phyloP scores from a whole-genome alignment of 768 basidiomycete genomes.

The Gyrodon lividus region DNA sequence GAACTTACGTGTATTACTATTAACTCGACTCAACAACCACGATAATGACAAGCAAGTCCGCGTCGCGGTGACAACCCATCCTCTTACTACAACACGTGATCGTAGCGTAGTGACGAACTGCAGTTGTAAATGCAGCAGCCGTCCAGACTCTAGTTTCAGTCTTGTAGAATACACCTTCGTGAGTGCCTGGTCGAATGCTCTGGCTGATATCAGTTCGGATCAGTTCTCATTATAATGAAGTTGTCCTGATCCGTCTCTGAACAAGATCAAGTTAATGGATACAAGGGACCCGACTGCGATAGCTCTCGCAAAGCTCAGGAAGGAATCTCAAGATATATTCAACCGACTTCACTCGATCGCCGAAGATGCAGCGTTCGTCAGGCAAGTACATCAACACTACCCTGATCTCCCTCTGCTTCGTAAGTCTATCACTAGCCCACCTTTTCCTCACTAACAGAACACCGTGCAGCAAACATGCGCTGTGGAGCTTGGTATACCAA shows the following conservation, averaged over 20 bases:
- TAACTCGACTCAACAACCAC: not conserved
- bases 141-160: too few relatives aligned
- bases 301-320: conserved; percentile 53
- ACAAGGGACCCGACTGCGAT: conserved; percentile 10
- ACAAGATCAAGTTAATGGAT: not conserved
- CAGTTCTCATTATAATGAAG: too few relatives aligned
- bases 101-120: not conserved
- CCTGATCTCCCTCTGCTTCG: conserved; percentile 56
- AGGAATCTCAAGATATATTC: conserved; percentile 74
- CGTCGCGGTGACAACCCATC: conserved; percentile 13
- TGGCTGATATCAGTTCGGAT: too few relatives aligned
- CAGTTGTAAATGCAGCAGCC: too few relatives aligned
- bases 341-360: conserved; percentile 86
- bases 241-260: not conserved
- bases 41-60: not conserved
- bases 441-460: not conserved
- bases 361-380: conserved; percentile 73
- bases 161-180: too few relatives aligned
- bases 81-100: not conserved
- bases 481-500: conserved; percentile 95
- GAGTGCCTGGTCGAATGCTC: not conserved
- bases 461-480: conserved; percentile 73
- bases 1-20: not conserved
- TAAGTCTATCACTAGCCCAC: conserved; percentile 26
- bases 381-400: conserved; percentile 48